Conservation (phyloP, 768 basidiomycete genomes). For the Xanthoconium purpureum region DNA sequence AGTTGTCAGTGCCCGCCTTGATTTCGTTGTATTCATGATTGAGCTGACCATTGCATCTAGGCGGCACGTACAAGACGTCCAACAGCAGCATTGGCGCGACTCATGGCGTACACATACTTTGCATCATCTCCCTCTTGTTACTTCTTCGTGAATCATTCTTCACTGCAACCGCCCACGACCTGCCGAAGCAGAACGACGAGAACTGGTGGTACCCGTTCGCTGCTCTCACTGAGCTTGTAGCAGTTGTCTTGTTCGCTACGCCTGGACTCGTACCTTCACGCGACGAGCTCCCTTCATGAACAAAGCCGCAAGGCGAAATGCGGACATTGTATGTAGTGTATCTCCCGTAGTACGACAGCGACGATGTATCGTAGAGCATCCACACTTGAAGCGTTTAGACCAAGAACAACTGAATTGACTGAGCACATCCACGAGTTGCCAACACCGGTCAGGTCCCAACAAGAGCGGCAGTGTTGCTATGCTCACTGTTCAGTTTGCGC, state of each 20-base stretch:
- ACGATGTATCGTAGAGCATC: not conserved
- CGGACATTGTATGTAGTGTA: not conserved
- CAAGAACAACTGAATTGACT: not conserved
- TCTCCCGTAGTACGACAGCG: not conserved
- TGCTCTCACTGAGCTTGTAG: constrained; percentile 32
- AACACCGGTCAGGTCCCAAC: not conserved
- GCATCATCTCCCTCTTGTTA: constrained; percentile 23
- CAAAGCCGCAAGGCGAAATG: not conserved
- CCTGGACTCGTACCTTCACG: constrained; percentile 34
- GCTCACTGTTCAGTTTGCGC: no score
- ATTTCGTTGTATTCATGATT: not conserved
- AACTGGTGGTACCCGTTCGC: constrained; percentile 34
- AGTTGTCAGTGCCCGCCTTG: constrained; percentile 12
- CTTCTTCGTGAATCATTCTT: constrained; percentile 33
- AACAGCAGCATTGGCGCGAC: constrained; percentile 18
- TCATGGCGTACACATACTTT: constrained; percentile 26
- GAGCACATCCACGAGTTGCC: not conserved
- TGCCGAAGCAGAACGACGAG: constrained; percentile 27
- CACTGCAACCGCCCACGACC: constrained; percentile 19
- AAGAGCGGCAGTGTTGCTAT: not conserved
- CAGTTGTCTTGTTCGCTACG: constrained; percentile 29
- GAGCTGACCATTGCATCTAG: constrained; percentile 10
- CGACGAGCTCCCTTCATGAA: constrained; percentile 24
- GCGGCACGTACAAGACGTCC: constrained; percentile 20
- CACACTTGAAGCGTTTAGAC: not conserved